These are phyloP conservation scores for Nicotiana otophora DNA, from an alignment of 257 asterid species.

Conservation along the genomic window DNA sequence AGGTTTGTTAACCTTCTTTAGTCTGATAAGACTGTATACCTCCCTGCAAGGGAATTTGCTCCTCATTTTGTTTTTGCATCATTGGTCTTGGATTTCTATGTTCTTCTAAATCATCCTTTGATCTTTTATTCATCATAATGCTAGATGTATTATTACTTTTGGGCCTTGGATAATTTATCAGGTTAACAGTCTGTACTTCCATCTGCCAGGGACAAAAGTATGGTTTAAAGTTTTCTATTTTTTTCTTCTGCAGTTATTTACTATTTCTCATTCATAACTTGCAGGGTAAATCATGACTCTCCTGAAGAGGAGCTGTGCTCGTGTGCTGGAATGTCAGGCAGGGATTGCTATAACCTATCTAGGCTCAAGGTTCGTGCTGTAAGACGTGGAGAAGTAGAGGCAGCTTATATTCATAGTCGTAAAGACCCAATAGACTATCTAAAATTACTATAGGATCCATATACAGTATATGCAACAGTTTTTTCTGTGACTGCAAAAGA, in stretches of 20 bases:
- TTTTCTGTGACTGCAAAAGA: background rate
- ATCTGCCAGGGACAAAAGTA: background rate
- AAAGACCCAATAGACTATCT: background rate
- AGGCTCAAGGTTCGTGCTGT: constrained; percentile 37
- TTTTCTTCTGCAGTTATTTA: constrained; percentile 5
- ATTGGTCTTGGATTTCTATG: background rate
- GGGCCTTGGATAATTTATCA: background rate
- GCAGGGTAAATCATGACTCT: constrained; percentile 46
- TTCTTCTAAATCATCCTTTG: background rate
- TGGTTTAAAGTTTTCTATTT: background rate
- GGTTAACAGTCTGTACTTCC: background rate
- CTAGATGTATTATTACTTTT: background rate
- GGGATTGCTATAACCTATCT: constrained; percentile 21
- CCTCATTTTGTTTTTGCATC: background rate
- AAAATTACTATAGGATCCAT: background rate
- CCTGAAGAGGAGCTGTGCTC: constrained; percentile 64
- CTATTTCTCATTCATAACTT: constrained; percentile 1
- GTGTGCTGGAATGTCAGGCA: constrained; percentile 26
- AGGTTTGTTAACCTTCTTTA: constrained; percentile 10
- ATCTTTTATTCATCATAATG: background rate
- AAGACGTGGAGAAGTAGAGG: background rate
- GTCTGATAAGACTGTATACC: background rate
- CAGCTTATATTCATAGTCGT: background rate
- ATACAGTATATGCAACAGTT: background rate
- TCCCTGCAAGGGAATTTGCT: constrained; percentile 12